These are phyloP conservation scores for Schizonepeta tenuifolia DNA, from an alignment of 257 asterid genomes.

Conservation along the genomic window DNA sequence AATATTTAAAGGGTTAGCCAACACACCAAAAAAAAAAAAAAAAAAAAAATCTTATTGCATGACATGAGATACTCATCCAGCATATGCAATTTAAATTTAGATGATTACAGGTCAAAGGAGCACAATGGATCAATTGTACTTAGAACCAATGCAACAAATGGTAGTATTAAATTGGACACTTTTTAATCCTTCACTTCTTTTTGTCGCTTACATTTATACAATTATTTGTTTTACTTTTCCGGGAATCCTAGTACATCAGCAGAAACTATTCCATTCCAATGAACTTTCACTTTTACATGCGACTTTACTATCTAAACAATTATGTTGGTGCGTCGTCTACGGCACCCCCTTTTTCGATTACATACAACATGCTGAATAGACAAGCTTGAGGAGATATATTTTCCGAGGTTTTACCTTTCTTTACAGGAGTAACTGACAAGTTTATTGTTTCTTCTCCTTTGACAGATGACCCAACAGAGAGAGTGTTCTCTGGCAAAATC, in stretches of 20 bases:
- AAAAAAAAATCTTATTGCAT: too few relatives aligned
- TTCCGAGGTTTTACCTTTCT: conserved; percentile 39
- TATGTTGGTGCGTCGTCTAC: conserved; percentile 1
- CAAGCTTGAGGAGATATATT: conserved; percentile 22
- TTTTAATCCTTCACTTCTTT: neutral
- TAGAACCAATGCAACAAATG: conserved; percentile 22
- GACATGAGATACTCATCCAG: conserved; percentile 17
- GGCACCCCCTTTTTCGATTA: conserved; percentile 9
- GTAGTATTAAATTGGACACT: neutral
- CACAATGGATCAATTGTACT: conserved; percentile 15
- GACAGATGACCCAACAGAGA: conserved; percentile 22
- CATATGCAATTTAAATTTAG: conserved; percentile 7
- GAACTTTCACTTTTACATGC: conserved; percentile 17
- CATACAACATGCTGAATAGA: conserved; percentile 10
- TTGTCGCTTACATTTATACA: too few relatives aligned
- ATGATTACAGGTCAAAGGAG: neutral
- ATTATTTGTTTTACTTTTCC: neutral
- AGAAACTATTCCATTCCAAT: conserved; percentile 12
- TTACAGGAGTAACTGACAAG: too few relatives aligned
- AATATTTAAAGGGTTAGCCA: conserved; percentile 36
- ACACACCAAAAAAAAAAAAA: too few relatives aligned
- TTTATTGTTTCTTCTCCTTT: conserved; percentile 32
- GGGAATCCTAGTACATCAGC: conserved; percentile 1
- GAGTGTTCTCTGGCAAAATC: conserved; percentile 27
- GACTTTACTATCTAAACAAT: conserved; percentile 12